A percentile compares a stretch with the other conserved stretches of the same genome.
These are phyloP conservation scores for Collybiopsis confluens DNA, from an alignment of 768 basidiomycete species.

Conservation along the genomic window DNA sequence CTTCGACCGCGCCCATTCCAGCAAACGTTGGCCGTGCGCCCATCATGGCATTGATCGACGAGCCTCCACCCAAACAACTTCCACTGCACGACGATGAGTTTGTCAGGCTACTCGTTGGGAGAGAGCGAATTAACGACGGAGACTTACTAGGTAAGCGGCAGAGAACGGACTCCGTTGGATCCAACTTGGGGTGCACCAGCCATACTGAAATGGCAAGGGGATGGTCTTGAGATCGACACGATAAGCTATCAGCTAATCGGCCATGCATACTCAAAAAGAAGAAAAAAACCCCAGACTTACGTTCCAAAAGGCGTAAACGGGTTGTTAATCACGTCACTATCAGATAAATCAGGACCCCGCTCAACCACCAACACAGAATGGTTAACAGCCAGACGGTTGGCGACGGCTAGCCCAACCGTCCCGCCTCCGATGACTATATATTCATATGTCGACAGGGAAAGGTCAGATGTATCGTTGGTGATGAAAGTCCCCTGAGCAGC, in stretches of 20 bases:
- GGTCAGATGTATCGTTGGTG: conserved; percentile 11
- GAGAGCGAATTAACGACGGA: neutral
- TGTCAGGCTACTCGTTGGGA: too few relatives aligned
- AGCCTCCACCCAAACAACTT: too few relatives aligned
- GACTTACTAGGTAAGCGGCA: conserved; percentile 8
- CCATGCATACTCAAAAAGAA: neutral
- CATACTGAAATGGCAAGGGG: neutral
- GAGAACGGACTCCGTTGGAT: conserved; percentile 3
- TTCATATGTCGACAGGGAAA: conserved; percentile 10
- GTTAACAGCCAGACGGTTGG: too few relatives aligned
- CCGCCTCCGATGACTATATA: conserved; percentile 16
- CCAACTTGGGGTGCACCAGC: conserved; percentile 10
- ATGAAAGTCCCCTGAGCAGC: conserved; percentile 8
- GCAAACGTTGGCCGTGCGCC: too few relatives aligned
- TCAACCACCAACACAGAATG: conserved; percentile 19
- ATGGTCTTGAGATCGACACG: neutral
- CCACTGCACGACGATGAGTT: too few relatives aligned
- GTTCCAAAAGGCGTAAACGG: conserved; percentile 10
- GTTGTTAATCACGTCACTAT: conserved; percentile 7
- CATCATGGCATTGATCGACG: too few relatives aligned
- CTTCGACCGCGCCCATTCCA: conserved; percentile 12
- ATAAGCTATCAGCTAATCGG: neutral
- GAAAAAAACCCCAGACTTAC: neutral
- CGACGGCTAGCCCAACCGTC: conserved; percentile 18
- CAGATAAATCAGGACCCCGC: conserved; percentile 22